Evolutionary conservation across 2,329 filamentous ascomycete genomes (phyloP), one percentile per base, ranked within the genome.

Genomic region (Berkeleyomyces rouxiae): DNA sequence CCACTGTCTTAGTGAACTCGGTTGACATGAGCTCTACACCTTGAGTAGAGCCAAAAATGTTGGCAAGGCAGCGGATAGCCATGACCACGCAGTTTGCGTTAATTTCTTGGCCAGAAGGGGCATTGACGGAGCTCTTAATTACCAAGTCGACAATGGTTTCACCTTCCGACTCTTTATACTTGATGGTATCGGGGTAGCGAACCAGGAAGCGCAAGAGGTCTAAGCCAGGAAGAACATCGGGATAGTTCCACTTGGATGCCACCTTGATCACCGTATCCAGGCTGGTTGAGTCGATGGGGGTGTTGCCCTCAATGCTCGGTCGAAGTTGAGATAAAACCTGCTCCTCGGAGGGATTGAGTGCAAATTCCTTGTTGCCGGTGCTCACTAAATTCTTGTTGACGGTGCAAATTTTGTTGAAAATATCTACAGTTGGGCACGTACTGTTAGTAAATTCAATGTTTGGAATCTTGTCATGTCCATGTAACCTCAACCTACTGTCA

Each of bases 11-110:
- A 47, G 85, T 80, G 23, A 74, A 72, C 13, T 78, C 72, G 1
- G 85, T 82, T 51, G 82, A 79, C 4, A 84, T 82, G 3, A 89
- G 74, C 55, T 77, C 75, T 31, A 88, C 82, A 13, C 93, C 93
- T 63, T 85, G 78, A 0, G 82, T 75, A 0, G 88, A 88, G 65
- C 82, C 80, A 70, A 96, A 96, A 6, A 96, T 76, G 68, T 99
- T 99, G 39, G 84, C 85, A 58, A 97, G 78, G 11, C 86, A 82
- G 3, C 93, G 87, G 10, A 90, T 78, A 0, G 86, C 85, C 78
- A 99, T 87, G 86, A 97, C 96, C 9, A 83, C 82, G 67, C 90
- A 90, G 72, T 96, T 96, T 61, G 85, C 79, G 44, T 83, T 84
- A 0, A 86, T 77, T 1, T 82, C 78, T 0, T 79, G 74, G 3